Base-by-base conservation (phyloP, 2,329 filamentous ascomycete genomes). In the Aspergillus japonicus region DNA sequence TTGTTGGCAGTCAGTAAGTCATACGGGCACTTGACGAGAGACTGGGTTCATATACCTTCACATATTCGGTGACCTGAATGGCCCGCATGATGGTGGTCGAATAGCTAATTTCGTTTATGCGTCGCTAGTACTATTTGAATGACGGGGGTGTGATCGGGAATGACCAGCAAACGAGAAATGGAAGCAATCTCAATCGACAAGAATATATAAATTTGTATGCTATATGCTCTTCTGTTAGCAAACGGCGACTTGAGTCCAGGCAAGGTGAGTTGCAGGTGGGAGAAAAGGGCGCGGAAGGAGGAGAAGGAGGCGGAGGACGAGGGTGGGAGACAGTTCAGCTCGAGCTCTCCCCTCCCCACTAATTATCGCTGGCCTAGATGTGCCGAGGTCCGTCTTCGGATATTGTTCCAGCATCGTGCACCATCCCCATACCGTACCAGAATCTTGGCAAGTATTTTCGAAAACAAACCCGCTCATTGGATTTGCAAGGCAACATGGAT, bases 61-160 rank as follows among this genome's bases (percentile, higher is more conserved):
- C 87, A 71, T 92, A 92, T 82, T 90, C 80, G 66, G 81, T 85
- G 59, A 92, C 78, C 74, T 91, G 86, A 59, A 92, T 91, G 69
- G 86, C 91, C 68, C 86, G 87, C 90, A 94, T 94, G 54, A 64
- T 87, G 69, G n/a, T 19, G 1, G 48, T 54, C 23, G 16, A 33
- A 19, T 12, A 8, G 26, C 26, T 44, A 3, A 16, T 19, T 6
- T 19, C 14, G 35, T 2, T 7, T 44, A n/a, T 44, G 39, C 39
- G 14, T 19, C 16, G 8, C 16, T 44, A n/a, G 14, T n/a, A 44
- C 14, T 44, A n/a, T 16, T 44, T 44, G 14, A 3, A n/a, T 7
- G 12, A 44, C 14, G 4, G 7, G 5, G 6, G 39, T 12, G 39
- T 19, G 39, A 19, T 7, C 16, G 16, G 39, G 6, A 19, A 44